Conservation (phyloP, 371 early-diverging fungal species). For the Mortierella sp. region DNA sequence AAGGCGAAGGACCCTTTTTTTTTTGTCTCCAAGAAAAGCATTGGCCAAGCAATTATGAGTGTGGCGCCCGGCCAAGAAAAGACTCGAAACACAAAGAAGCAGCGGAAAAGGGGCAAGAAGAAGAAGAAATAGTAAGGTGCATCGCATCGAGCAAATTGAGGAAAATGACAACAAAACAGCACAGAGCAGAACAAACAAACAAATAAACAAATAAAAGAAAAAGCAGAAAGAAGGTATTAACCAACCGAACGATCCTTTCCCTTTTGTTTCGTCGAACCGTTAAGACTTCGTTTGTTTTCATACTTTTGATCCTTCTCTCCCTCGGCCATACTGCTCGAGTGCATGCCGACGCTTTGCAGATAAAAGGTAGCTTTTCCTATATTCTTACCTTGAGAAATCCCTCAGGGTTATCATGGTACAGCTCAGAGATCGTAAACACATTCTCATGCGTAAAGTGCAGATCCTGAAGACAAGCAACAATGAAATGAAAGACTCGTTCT, state of each 20-base stretch:
- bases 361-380: background rate
- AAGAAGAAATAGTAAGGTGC: background rate
- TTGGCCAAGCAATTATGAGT: background rate
- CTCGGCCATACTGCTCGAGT: background rate
- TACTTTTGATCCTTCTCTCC: background rate
- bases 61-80: background rate
- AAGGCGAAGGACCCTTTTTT: background rate
- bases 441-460: slow-evolving; percentile 78
- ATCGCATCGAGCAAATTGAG: background rate
- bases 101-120: background rate
- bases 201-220: background rate
- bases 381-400: slow-evolving; percentile 90
- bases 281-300: background rate
- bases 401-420: slow-evolving; percentile 94
- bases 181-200: background rate
- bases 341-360: background rate
- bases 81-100: background rate
- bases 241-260: background rate
- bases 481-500: slow-evolving; percentile 81
- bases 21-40: background rate
- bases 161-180: background rate
- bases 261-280: background rate
- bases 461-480: slow-evolving; percentile 76
- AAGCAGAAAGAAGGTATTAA: background rate
- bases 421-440: slow-evolving; percentile 86